Evolutionary conservation across 2,329 filamentous ascomycete genomes (phyloP), one percentile per base, ranked within the genome.

Genomic region (Phialophora verrucosa): DNA sequence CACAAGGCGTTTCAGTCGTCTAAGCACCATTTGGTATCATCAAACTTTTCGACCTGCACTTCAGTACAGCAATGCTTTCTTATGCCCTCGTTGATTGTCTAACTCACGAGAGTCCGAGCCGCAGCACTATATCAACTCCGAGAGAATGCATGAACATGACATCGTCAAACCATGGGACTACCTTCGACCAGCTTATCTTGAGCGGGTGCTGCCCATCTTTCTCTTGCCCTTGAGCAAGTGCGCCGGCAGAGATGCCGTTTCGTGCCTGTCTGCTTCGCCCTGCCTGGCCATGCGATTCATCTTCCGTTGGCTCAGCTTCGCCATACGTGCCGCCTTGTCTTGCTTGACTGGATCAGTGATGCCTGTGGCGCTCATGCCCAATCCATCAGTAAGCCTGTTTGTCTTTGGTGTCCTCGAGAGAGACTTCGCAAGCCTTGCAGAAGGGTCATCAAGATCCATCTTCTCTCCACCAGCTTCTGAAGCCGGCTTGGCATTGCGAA

Each of bases 261-360:
- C 88, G 82, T 98, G 94, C 77, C 96, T 88, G 85, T 99, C 95
- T 69, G 90, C 93, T 83, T 99, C 95, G 84, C 95, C 95, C 85
- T 96, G 92, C 79, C 93, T 89, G 53, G 95, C 95, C 90, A 96
- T 95, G 71, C 94, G 88, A 84, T 99, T 99, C 93, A 96, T 97
- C 87, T 93, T 94, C 86, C 94, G 93, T 89, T 99, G 96, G 75
- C 89, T 86, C 77, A 99, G 82, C 86, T 97, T 98, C 77, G 88
- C 86, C 77, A 96, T 83, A 75, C 90, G 89, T 79, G 97, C 93
- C 44, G 92, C 93, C 86, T 94, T 96, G 67, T 84, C 85, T 72
- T 91, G 87, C 58, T 86, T 83, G 62, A 77, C 79, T 70, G 88
- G 86, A 76, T 91, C 87, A 66, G 84, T 85, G 50, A 98, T 89